phyloP scores from a whole-genome alignment of 192 early-diverging fungal species.

The Coemansia interrupta region DNA sequence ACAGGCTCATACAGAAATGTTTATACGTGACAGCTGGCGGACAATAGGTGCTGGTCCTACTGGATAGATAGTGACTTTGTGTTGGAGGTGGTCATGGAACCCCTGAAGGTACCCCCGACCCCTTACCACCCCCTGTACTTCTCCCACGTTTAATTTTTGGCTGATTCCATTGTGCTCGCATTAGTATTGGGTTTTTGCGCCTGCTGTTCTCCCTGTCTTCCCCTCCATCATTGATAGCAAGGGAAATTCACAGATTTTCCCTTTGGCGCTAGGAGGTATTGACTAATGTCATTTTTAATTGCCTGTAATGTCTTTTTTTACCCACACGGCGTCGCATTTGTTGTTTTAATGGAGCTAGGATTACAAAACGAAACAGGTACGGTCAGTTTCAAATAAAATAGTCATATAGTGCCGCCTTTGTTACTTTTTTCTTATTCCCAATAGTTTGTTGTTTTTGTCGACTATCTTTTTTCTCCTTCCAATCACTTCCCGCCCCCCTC shows the following conservation, averaged over 20 bases:
- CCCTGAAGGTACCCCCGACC: conserved; percentile 5
- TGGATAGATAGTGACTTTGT: not conserved
- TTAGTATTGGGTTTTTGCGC: conserved; percentile 4
- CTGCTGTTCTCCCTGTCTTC: not conserved
- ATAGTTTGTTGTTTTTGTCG: conserved; percentile 5
- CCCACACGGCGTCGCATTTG: not conserved
- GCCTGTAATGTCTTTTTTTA: conserved; percentile 3
- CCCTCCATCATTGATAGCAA: not conserved
- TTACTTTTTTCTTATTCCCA: conserved; percentile 1
- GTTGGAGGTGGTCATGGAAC: not conserved
- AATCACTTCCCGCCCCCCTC: too few relatives aligned
- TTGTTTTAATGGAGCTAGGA: conserved; percentile 5
- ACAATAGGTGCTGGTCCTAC: too few relatives aligned
- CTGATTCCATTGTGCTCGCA: not conserved
- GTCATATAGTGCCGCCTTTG: conserved; percentile 3
- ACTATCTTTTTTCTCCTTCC: too few relatives aligned
- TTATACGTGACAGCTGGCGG: not conserved
- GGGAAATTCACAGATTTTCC: not conserved
- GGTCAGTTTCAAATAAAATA: conserved; percentile 1
- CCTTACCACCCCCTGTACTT: not conserved
- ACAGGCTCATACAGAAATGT: not conserved
- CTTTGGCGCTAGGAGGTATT: too few relatives aligned
- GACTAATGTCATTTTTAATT: too few relatives aligned
- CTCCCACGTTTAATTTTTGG: conserved; percentile 12
- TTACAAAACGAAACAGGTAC: conserved; percentile 2